Evolutionary conservation across 2,329 filamentous ascomycete species (phyloP), one percentile per base, ranked within the genome.

Genomic region (Botrytis squamosa): DNA sequence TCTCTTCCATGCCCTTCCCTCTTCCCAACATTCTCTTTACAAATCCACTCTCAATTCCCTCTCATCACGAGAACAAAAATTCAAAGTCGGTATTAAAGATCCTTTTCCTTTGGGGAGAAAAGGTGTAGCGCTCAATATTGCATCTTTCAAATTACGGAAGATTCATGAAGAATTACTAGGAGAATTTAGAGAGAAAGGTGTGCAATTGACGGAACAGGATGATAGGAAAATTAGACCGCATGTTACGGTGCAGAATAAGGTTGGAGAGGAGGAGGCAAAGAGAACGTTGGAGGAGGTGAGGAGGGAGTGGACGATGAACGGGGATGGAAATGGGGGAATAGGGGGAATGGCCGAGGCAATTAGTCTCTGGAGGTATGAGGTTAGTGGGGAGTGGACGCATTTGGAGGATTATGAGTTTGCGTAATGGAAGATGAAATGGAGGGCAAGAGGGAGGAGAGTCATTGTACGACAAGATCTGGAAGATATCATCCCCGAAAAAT

Each of bases 191-290:
- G 46, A 62, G 20, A 66, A 74, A 4, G 70, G 42, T 36, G 49
- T 73, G 2, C 18, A 59, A 38, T 73, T 73, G 64, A 73, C 65
- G 36, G 73, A 73, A 25, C 73, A 74, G 59, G 70, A 74, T 66
- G 42, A 33, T 33, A 59, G 40, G 25, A 66, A 38, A 29, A 33
- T 70, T 22, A 65, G 46, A 9, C 65, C 73, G 18, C 73, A 74
- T 73, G 71, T 74, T 52, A 74, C 70, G 25, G 70, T 74, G 44
- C 73, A 74, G 60, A 72, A 68, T 59, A 72, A 72, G 63, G 73
- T 74, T 25, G 70, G 60, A 22, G 64, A 72, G 33, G 59, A 59
- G 12, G 73, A 73, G 16, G 70, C 60, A 38, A 72, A 52, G 60
- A 52, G n/a, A 14, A 70, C 70, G 36, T 60, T 73, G 38, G 64